These are phyloP conservation scores for Tetrapisispora pingtungensis DNA, from an alignment of 805 yeast genomes.

Conservation along the genomic window DNA sequence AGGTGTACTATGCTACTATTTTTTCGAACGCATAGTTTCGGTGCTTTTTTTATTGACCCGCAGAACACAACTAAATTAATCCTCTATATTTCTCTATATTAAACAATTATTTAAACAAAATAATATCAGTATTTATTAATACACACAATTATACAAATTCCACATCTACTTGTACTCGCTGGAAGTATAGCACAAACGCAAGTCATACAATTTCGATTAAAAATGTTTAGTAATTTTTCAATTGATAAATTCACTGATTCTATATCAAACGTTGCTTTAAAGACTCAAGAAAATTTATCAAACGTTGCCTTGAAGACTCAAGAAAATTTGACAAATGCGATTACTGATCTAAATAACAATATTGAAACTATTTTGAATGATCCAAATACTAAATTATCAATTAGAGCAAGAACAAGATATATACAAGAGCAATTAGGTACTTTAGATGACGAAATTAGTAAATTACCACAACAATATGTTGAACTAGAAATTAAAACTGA, in stretches of 20 bases:
- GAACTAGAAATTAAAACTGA: constrained; percentile 60
- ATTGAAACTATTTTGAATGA: constrained; percentile 13
- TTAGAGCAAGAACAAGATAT: constrained; percentile 23
- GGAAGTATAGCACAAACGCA: too few species aligned
- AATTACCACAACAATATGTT: constrained; percentile 64
- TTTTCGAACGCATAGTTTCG: too few species aligned
- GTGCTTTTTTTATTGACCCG: too few species aligned
- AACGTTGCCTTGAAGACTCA: constrained; percentile 27
- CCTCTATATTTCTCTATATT: too few species aligned
- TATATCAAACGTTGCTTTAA: constrained; percentile 25
- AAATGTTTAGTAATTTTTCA: constrained; percentile 13
- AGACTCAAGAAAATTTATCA: constrained; percentile 22
- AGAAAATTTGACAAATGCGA: constrained; percentile 21
- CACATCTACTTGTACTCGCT: too few species aligned
- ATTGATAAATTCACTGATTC: constrained; percentile 25
- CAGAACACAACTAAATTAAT: too few species aligned
- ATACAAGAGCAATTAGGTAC: constrained; percentile 54
- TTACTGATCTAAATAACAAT: constrained; percentile 16
- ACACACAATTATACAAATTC: too few species aligned
- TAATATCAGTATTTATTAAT: too few species aligned
- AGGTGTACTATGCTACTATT: too few species aligned
- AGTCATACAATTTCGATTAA: not conserved
- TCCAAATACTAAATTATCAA: constrained; percentile 23
- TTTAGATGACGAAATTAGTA: constrained; percentile 52
- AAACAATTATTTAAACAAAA: too few species aligned